Percentiles rank a stretch among this genome's conserved stretches.
phyloP scores from a whole-genome alignment of 305 asterid species.

The Solanum hybrid region DNA sequence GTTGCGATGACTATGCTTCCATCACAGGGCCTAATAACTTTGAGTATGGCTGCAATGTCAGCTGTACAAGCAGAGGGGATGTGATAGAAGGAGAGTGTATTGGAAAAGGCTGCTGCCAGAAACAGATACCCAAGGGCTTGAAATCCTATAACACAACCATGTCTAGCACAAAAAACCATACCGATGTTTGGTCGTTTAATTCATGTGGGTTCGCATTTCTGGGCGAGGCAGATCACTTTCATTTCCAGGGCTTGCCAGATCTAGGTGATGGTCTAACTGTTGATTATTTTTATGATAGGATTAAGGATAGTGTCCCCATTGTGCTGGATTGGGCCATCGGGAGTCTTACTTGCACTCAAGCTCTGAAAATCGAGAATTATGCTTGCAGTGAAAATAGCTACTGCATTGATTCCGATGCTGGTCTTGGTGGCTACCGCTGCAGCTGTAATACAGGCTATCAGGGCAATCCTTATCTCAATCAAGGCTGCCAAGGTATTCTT shows the following conservation, averaged over 20 bases:
- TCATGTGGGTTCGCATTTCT: slow-evolving; percentile 26
- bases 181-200: slow-evolving; percentile 1
- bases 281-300: not conserved
- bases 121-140: slow-evolving; percentile 18
- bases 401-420: slow-evolving; percentile 13
- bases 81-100: slow-evolving; percentile 31
- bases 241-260: slow-evolving; percentile 14
- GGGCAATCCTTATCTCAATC: slow-evolving; percentile 30
- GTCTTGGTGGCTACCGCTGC: slow-evolving; percentile 26
- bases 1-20: not conserved
- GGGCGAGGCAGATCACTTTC: slow-evolving; percentile 14
- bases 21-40: not conserved
- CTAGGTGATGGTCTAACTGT: not conserved
- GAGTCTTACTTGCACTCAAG: slow-evolving; percentile 12
- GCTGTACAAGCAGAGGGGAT: slow-evolving; percentile 25
- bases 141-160: not conserved
- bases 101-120: slow-evolving; percentile 50
- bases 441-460: slow-evolving; percentile 18
- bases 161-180: not conserved
- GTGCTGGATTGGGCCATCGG: slow-evolving; percentile 31
- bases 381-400: slow-evolving; percentile 16
- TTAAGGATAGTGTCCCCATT: slow-evolving; percentile 10
- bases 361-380: not conserved
- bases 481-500: slow-evolving; percentile 20
- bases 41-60: not conserved